Base-by-base conservation (phyloP, 805 yeast species). In the Candida jianshihensis region DNA sequence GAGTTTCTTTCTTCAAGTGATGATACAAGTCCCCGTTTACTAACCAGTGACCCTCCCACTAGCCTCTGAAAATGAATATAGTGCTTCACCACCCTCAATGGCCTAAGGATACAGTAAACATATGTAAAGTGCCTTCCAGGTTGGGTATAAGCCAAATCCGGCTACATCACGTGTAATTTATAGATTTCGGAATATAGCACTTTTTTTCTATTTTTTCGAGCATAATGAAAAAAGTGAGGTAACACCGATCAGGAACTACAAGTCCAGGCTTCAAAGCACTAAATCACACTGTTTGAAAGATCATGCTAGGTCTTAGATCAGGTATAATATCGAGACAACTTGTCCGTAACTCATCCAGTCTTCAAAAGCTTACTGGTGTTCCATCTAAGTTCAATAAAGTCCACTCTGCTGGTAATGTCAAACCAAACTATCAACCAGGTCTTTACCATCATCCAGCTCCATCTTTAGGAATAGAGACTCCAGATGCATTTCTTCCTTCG, bases 401-500 rank as follows among this genome's bases (percentile, higher is more conserved):
- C 28, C 65, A 77, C 39, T 81, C 90, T 17, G 79, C 86, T 8
- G 72, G 69, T 26, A 51, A 51, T 37, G 46, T 51, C 48, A 83
- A 80, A 53, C 76, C 81, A 56, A 71, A 72, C 46, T 72, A 73
- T 40, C 55, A 64, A 35, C 61, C 71, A 18, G 90, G 90, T 5
- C 60, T 84, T 19, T 73, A 76, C 28, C 66, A 64, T 49, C 68
- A 73, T 43, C 79, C 78, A 15, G 71, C 86, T 29, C 88, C 87
- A 18, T 73, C 89, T 4, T 71, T 12, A 67, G 80, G 19, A 59
- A 68, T 39, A 61, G 57, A 71, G 63, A 54, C 92, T 3, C 94
- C 95, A 14, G 68, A 67, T 35, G 75, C 78, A 3, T 85, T 85
- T 54, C 57, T 85, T 38, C 87, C 92, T 10, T 44, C 60, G 6